Percentiles rank a stretch among this genome's conserved stretches.
Conservation (phyloP, 1,139 yeast species). For the Torulaspora globosa region DNA sequence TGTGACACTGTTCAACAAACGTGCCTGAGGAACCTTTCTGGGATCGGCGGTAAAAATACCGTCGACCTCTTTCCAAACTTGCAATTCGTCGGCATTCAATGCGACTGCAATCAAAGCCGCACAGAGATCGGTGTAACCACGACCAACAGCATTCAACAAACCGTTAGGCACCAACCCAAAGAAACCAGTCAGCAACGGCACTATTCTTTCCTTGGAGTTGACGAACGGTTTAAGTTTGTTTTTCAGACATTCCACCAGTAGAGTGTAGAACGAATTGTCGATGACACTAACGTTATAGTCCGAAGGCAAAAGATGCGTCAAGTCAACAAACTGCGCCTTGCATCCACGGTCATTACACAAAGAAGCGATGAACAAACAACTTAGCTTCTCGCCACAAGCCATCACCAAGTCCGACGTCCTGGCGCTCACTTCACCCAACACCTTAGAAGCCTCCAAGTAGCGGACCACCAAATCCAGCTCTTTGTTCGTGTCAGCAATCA, state of each 20-base stretch:
- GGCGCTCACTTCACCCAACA: conserved; percentile 87
- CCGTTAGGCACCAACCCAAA: conserved; percentile 96
- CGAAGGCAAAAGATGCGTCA: conserved; percentile 64
- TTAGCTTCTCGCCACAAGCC: conserved; percentile 90
- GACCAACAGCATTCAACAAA: conserved; percentile 81
- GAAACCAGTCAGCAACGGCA: conserved; percentile 91
- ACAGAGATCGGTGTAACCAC: conserved; percentile 96
- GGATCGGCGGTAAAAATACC: conserved; percentile 99
- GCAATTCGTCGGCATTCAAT: conserved; percentile 83
- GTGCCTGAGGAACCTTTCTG: conserved; percentile 85
- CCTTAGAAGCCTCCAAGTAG: conserved; percentile 77
- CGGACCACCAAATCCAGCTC: conserved; percentile 69
- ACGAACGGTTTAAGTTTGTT: conserved; percentile 43
- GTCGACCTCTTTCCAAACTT: conserved; percentile 98
- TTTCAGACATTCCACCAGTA: conserved; percentile 58
- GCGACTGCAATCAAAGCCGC: conserved; percentile 97
- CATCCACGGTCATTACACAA: conserved; percentile 77
- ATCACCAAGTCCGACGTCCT: conserved; percentile 85
- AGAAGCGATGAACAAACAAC: conserved; percentile 84
- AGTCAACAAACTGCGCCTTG: conserved; percentile 71
- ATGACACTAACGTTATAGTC: conserved; percentile 51
- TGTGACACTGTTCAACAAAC: conserved; percentile 80
- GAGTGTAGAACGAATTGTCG: conserved; percentile 64
- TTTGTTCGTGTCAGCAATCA: conserved; percentile 53
- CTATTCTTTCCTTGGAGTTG: conserved; percentile 41